Evolutionary conservation across 768 basidiomycete species (phyloP).

Genomic region (Amanita rubescens): DNA sequence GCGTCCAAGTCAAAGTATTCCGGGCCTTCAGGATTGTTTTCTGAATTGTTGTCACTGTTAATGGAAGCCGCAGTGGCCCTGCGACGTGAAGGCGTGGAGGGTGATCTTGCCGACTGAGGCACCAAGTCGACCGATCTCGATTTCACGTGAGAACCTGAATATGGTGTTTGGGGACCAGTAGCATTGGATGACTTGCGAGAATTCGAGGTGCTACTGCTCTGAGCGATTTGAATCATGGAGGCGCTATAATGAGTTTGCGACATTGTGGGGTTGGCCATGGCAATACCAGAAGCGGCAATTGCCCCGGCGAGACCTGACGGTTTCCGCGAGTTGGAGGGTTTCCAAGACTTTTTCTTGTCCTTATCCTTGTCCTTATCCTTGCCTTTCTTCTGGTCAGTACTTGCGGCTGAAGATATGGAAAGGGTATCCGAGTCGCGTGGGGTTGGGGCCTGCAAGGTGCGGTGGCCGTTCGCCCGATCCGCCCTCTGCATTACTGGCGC

Average conservation of each 20-base stretch:
- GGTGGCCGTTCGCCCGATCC: slow-evolving; percentile 6
- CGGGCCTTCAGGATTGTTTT: slow-evolving; percentile 15
- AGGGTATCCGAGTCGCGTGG: slow-evolving; percentile 17
- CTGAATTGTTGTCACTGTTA: slow-evolving; percentile 25
- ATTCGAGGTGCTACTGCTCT: slow-evolving; percentile 8
- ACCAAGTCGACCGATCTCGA: slow-evolving; percentile 11
- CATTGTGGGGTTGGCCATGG: slow-evolving; percentile 54
- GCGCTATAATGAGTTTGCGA: slow-evolving; percentile 33
- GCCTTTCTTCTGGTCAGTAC: slow-evolving; percentile 17
- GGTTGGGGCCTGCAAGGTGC: slow-evolving; percentile 13
- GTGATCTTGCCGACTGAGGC: slow-evolving; percentile 8
- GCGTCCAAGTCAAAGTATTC: slow-evolving; percentile 27
- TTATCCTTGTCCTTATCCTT: slow-evolving; percentile 27
- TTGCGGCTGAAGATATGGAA: slow-evolving; percentile 11
- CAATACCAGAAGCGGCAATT: slow-evolving; percentile 56
- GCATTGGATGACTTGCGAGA: slow-evolving; percentile 8
- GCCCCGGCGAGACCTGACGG: slow-evolving; percentile 60
- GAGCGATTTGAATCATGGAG: slow-evolving; percentile 14
- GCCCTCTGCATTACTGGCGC: neutral
- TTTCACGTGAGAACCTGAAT: slow-evolving; percentile 9
- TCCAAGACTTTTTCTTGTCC: slow-evolving; percentile 36
- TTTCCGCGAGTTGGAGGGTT: slow-evolving; percentile 31
- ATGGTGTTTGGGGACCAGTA: slow-evolving; percentile 6
- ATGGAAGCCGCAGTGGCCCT: slow-evolving; percentile 19
- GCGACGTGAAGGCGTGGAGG: slow-evolving; percentile 12